These are phyloP conservation scores for Artemisia annua DNA, from an alignment of 129 eudicot species.

Conservation along the genomic window DNA sequence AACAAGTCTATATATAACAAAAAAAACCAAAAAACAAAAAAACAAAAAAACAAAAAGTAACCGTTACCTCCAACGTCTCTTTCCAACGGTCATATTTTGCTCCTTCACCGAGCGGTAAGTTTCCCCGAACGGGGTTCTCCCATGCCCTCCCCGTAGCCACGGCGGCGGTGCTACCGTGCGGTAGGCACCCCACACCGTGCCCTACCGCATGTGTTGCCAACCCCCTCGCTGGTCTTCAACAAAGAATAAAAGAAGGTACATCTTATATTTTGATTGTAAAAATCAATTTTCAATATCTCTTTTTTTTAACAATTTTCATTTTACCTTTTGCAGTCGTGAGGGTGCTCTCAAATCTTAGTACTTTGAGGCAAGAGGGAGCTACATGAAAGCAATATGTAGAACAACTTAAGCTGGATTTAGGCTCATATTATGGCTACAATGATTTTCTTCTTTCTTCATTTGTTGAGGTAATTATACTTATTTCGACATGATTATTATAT, in stretches of 20 bases:
- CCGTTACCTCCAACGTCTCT: too few species aligned
- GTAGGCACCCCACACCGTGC: too few species aligned
- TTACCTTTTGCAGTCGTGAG: slow-evolving; percentile 53
- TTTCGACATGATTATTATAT: not conserved
- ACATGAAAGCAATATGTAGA: slow-evolving; percentile 77
- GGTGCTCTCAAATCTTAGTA: slow-evolving; percentile 73
- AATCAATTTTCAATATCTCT: not conserved
- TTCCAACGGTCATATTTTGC: too few species aligned
- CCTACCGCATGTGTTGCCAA: too few species aligned
- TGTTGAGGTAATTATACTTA: slow-evolving; percentile 57
- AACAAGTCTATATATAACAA: too few species aligned
- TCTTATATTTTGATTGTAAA: slow-evolving; percentile 10
- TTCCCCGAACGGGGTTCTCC: too few species aligned
- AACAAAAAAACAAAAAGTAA: too few species aligned
- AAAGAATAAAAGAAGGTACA: slow-evolving; percentile 89
- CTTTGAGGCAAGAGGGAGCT: slow-evolving; percentile 76
- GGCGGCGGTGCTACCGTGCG: too few species aligned
- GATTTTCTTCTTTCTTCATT: slow-evolving; percentile 73
- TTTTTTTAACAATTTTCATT: not conserved
- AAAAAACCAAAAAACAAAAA: too few species aligned
- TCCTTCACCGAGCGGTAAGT: too few species aligned
- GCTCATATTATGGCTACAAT: slow-evolving; percentile 89
- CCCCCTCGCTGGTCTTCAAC: slow-evolving; percentile 72
- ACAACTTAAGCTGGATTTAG: slow-evolving; percentile 76
- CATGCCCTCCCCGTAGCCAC: too few species aligned